A percentile compares a stretch with the other conserved stretches of the same genome.
Evolutionary conservation across 2,329 filamentous ascomycete genomes (phyloP).

Genomic region (Alternaria solani): DNA sequence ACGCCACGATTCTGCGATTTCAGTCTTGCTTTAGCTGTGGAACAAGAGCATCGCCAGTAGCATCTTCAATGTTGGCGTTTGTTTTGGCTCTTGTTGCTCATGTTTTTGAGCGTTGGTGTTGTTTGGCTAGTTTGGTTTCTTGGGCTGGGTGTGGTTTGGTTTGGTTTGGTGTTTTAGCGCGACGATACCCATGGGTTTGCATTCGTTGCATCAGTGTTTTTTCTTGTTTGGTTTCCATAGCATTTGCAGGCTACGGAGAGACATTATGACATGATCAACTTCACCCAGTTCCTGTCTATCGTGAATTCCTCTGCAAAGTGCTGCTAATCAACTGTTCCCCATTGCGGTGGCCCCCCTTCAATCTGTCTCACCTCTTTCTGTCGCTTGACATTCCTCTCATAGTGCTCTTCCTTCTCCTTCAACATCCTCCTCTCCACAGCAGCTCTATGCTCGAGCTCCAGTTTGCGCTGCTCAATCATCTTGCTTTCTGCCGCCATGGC

Average conservation of each 20-base stretch:
- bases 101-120: background rate
- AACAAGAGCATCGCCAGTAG: background rate
- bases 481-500: constrained; percentile 26
- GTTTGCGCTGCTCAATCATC: constrained; percentile 35
- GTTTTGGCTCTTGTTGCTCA: background rate
- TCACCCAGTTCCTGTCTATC: background rate
- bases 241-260: background rate
- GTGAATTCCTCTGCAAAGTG: background rate
- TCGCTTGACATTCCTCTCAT: constrained; percentile 43
- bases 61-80: background rate
- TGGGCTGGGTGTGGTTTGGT: too few relatives aligned
- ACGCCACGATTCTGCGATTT: background rate
- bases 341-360: constrained; percentile 32
- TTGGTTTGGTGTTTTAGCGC: constrained; percentile 1
- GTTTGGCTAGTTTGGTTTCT: background rate
- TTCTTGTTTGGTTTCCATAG: background rate
- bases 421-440: constrained; percentile 37
- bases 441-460: constrained; percentile 38
- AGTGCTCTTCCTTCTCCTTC: constrained; percentile 46
- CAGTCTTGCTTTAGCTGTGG: background rate
- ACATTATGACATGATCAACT: background rate
- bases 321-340: constrained; percentile 40
- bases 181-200: constrained; percentile 15
- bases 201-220: constrained; percentile 5
- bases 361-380: constrained; percentile 44